Evolutionary conservation across 306 rosid genomes (phyloP).

Genomic region (Mucuna pruriens): DNA sequence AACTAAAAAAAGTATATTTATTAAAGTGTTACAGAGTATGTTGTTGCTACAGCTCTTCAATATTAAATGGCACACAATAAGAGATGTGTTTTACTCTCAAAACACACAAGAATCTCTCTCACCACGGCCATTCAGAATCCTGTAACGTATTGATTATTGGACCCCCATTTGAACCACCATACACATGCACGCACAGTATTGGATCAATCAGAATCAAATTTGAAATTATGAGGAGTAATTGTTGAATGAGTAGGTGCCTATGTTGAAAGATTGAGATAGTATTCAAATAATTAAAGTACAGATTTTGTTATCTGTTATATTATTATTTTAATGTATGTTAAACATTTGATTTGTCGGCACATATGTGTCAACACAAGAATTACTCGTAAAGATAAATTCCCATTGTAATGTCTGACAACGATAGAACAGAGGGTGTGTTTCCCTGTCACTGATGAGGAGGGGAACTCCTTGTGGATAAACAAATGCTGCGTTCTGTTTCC

Average conservation of each 20-base stretch:
- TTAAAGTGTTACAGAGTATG: too few species aligned
- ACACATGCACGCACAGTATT: not conserved
- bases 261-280: not conserved
- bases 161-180: not conserved
- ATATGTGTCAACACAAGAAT: not conserved
- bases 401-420: conserved; percentile 37
- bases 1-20: too few species aligned
- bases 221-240: not conserved
- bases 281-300: not conserved
- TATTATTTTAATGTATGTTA: not conserved
- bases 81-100: not conserved
- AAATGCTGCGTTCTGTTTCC: not conserved
- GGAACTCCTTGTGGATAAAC: conserved; percentile 24
- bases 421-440: conserved; percentile 35
- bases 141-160: not conserved
- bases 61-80: not conserved
- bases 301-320: not conserved
- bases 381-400: conserved; percentile 17
- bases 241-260: not conserved
- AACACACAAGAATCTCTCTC: not conserved
- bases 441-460: conserved; percentile 33
- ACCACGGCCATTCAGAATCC: not conserved
- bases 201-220: conserved; percentile 27
- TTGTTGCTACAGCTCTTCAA: too few species aligned
- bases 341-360: not conserved